A percentile compares a stretch with the other conserved stretches of the same genome.
Conservation (phyloP, 495 filamentous ascomycete genomes). For the Annulohypoxylon maeteangense region DNA sequence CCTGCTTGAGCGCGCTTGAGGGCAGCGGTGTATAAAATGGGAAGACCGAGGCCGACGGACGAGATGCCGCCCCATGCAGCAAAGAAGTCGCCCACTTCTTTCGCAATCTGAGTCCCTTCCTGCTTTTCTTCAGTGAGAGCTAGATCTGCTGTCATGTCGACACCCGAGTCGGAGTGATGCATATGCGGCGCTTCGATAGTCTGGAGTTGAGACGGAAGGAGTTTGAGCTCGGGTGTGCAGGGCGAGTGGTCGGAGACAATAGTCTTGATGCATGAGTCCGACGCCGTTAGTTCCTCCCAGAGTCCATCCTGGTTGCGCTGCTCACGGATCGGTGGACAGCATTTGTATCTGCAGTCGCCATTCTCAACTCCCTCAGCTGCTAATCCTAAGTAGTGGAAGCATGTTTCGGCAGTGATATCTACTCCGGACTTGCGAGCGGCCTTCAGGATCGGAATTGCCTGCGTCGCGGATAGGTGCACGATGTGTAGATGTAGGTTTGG, state of each 20-base stretch:
- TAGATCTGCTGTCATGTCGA: conserved; percentile 55
- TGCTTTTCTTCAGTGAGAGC: background rate
- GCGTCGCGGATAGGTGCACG: conserved; percentile 91
- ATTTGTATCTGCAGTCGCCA: conserved; percentile 96
- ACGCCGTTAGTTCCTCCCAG: conserved; percentile 80
- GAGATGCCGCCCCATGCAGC: conserved; percentile 96
- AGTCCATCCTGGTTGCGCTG: conserved; percentile 86
- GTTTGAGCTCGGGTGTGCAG: conserved; percentile 93
- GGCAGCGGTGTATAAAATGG: conserved; percentile 88
- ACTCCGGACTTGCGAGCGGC: conserved; percentile 80
- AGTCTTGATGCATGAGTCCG: conserved; percentile 85
- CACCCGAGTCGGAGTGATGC: conserved; percentile 58
- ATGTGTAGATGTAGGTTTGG: conserved; percentile 91
- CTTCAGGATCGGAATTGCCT: conserved; percentile 89
- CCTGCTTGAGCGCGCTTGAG: conserved; percentile 61
- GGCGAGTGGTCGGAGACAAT: conserved; percentile 97
- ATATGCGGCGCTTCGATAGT: conserved; percentile 49
- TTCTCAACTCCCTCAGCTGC: conserved; percentile 86
- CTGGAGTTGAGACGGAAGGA: conserved; percentile 74
- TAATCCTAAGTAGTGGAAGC: conserved; percentile 96
- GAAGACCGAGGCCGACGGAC: conserved; percentile 89
- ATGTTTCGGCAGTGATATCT: conserved; percentile 96
- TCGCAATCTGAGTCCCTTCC: background rate
- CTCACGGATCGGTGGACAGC: conserved; percentile 93
- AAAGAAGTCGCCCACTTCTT: conserved; percentile 82